Percentiles rank a stretch among this genome's conserved stretches.
Conservation (phyloP, 495 filamentous ascomycete species). For the Glutinoglossum americanum region DNA sequence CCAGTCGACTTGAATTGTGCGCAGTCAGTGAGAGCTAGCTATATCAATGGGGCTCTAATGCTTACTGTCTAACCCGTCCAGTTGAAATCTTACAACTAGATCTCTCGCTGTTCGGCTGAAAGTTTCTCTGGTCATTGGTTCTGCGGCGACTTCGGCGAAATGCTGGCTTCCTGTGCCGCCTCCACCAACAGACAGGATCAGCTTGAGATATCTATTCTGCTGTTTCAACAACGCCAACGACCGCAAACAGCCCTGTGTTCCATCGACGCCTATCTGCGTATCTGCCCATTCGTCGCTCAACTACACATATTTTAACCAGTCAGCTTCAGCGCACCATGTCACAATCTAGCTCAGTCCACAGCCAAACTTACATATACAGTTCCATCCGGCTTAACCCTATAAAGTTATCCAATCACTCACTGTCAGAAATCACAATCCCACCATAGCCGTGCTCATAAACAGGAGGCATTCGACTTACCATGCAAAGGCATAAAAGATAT, state of each 20-base stretch:
- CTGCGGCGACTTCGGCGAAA: conserved; percentile 52
- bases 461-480: conserved; percentile 20
- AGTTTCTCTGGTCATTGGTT: conserved; percentile 34
- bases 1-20: conserved; percentile 53
- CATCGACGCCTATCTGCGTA: conserved; percentile 57
- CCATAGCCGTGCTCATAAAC: neutral
- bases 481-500: conserved; percentile 83
- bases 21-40: neutral
- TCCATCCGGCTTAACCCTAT: conserved; percentile 54
- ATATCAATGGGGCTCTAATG: neutral
- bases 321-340: neutral
- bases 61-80: conserved; percentile 77
- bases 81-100: conserved; percentile 48
- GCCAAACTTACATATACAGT: conserved; percentile 45
- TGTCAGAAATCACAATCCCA: neutral
- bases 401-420: neutral
- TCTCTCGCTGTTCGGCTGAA: conserved; percentile 53
- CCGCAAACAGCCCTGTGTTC: conserved; percentile 51
- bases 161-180: conserved; percentile 57
- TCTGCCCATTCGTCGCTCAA: conserved; percentile 77
- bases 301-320: conserved; percentile 21
- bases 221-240: conserved; percentile 57
- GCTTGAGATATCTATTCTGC: conserved; percentile 50
- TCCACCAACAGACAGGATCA: conserved; percentile 73
- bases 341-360: conserved; percentile 3